Conservation (phyloP, 2,329 filamentous ascomycete genomes). For the Diaporthe sp. region DNA sequence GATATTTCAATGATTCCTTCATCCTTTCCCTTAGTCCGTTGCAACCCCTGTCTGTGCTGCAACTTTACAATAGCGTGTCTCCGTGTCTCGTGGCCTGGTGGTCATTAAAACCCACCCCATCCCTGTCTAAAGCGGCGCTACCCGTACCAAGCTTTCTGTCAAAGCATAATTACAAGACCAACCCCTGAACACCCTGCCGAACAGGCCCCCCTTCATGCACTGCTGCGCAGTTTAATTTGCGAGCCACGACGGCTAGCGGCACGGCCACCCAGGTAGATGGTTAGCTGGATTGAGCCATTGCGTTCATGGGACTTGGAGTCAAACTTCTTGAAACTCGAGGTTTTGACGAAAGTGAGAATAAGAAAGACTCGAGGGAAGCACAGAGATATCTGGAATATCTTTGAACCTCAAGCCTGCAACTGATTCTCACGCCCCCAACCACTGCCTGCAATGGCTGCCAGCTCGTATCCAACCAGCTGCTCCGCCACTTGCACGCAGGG, state of each 20-base stretch:
- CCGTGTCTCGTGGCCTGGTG: not conserved
- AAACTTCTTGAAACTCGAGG: no score
- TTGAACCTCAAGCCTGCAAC: no score
- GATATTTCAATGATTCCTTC: not conserved
- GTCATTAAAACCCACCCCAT: not conserved
- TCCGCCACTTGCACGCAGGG: not conserved
- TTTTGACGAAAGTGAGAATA: no score
- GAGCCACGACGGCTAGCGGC: not conserved
- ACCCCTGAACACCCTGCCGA: not conserved
- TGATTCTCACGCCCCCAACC: not conserved
- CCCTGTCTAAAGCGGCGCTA: conserved; percentile 9
- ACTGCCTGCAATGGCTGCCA: not conserved
- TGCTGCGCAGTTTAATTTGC: not conserved
- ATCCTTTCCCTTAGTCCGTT: no score
- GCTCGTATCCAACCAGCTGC: conserved; percentile 1
- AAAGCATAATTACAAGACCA: not conserved
- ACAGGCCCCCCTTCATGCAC: not conserved
- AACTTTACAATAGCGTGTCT: not conserved
- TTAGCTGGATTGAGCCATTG: no score
- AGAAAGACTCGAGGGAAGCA: not conserved
- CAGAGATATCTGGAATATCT: no score
- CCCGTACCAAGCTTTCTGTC: conserved; percentile 30
- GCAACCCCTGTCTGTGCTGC: conserved; percentile 28
- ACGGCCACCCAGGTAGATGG: no score
- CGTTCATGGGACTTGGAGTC: no score